Evolutionary conservation across 2,329 filamentous ascomycete genomes (phyloP).

Genomic region (Alternaria arbusti): DNA sequence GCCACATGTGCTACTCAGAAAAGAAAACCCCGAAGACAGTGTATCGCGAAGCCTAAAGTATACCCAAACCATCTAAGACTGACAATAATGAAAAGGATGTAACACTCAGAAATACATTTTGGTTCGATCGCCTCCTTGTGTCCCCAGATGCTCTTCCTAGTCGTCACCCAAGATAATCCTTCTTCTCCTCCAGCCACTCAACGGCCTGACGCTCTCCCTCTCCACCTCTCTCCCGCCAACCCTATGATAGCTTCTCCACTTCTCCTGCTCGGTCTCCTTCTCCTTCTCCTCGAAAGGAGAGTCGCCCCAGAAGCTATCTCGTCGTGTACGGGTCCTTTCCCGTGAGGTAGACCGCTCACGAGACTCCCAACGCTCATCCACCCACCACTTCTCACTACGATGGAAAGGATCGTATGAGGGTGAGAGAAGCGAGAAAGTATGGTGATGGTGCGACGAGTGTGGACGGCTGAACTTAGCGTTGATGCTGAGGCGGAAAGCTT

Average conservation of each 20-base stretch:
- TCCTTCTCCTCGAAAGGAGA: slow-evolving; percentile 16
- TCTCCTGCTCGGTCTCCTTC: slow-evolving; percentile 28
- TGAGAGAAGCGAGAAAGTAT: slow-evolving; percentile 17
- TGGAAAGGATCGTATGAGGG: slow-evolving; percentile 27
- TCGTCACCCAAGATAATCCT: slow-evolving; percentile 5
- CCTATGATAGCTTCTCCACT: slow-evolving; percentile 26
- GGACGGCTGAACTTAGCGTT: slow-evolving; percentile 28
- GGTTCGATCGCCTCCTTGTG: background rate
- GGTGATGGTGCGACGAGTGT: slow-evolving; percentile 20
- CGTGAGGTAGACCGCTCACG: slow-evolving; percentile 24
- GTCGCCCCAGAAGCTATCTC: slow-evolving; percentile 20
- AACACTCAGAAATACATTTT: background rate
- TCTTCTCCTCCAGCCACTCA: slow-evolving; percentile 30
- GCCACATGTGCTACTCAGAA: background rate
- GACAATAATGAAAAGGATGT: background rate
- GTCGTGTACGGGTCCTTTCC: slow-evolving; percentile 1
- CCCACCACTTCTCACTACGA: slow-evolving; percentile 35
- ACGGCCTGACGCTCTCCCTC: slow-evolving; percentile 40
- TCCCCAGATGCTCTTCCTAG: background rate
- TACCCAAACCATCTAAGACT: background rate
- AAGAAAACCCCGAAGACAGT: background rate
- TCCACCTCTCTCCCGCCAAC: slow-evolving; percentile 32
- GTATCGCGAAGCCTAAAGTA: background rate
- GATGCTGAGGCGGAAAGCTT: slow-evolving; percentile 32
- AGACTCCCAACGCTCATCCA: slow-evolving; percentile 35